Evolutionary conservation across 2,329 filamentous ascomycete species (phyloP), one percentile per base, ranked within the genome.

Genomic region (Sordariomycetes sp.): DNA sequence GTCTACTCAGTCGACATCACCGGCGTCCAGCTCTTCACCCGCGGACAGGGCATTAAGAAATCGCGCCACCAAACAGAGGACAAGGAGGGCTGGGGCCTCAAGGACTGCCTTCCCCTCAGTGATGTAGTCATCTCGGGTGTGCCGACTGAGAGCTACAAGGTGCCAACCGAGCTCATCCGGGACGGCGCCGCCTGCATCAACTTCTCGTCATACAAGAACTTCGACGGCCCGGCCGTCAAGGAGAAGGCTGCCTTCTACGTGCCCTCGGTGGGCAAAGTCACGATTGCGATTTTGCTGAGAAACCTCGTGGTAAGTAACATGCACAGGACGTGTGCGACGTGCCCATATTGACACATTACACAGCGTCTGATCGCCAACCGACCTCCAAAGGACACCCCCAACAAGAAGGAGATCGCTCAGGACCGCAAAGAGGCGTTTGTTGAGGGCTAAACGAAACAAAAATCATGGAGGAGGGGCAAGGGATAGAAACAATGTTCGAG

Each of bases 121-220:
- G 92, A 98, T 56, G 90, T 96, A 14, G 82, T 98, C 41, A 93
- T 98, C 49, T 84, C 84, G 35, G 92, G 92, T 44, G 92, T 98
- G 3, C 92, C 92, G 0, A 76, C 79, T 17, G 83, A 94, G 42
- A 75, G 70, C 40, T 98, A 82, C 72, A 95, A 96, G 67, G 83
- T 98, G 18, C 85, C 88, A 6, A 82, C 81, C 4, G 75, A 85
- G 33, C 66, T 92, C 41, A 69, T 98, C 49, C 76, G 86, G 30
- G 85, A 94, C 37, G 92, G 92, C 31, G 88, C 86, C 20, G 86
- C 94, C n/a, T 98, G 92, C 69, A 88, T 98, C 65, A 98, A 98
- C 63, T 96, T 98, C 58, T 93, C 87, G 7, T 94, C 86, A 33
- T 86, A 84, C 59, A 86, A 88, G 66, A 96, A 98, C 63, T 96